Base-by-base conservation (phyloP, 495 filamentous ascomycete genomes). In the Aspergillus diversus region DNA sequence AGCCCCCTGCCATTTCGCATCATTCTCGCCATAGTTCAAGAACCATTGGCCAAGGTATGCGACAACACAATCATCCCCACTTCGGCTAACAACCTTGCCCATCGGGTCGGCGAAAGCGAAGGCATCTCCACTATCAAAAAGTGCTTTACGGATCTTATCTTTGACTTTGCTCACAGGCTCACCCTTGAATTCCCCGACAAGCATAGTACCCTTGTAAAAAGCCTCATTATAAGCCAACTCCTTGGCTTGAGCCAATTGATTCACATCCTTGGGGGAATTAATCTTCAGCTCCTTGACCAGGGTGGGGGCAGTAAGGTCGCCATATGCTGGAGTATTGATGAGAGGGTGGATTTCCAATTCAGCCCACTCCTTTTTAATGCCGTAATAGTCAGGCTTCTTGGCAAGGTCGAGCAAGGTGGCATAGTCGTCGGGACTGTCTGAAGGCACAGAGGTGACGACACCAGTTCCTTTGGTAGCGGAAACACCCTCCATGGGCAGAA, bases 321-420 rank as follows among this genome's bases (percentile, higher is more conserved):
- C 93, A 69, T 95, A 97, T 15, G 87, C 87, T 2, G 94, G 94
- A 8, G 95, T 98, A 35, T 92, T 83, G 63, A 99, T 97, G 64
- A 99, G 89, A 48, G 93, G 91, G 54, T 87, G 61, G 60, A 97
- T 92, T 59, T 96, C 92, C 48, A 95, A 77, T 69, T 95, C 88
- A 4, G 88, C 93, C 95, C 95, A 99, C 71, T 98, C 94, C 78
- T 95, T 96, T 78, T 96, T 87, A 75, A 99, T 98, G 53, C 88
- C 88, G 73, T 99, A 97, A 79, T 90, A 97, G 4, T 97, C 95
- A n/a, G 93, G 84, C 82, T 99, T 98, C 83, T 97, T 97, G 32
- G 88, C 86, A 59, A 99, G 84, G 61, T 99, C 95, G 37, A 82
- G 82, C 47, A 96, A 80, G 16, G 92, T 99, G 59, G 92, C 92